Conservation (phyloP, 371 early-diverging fungal species). For the Mycotypha africana region DNA sequence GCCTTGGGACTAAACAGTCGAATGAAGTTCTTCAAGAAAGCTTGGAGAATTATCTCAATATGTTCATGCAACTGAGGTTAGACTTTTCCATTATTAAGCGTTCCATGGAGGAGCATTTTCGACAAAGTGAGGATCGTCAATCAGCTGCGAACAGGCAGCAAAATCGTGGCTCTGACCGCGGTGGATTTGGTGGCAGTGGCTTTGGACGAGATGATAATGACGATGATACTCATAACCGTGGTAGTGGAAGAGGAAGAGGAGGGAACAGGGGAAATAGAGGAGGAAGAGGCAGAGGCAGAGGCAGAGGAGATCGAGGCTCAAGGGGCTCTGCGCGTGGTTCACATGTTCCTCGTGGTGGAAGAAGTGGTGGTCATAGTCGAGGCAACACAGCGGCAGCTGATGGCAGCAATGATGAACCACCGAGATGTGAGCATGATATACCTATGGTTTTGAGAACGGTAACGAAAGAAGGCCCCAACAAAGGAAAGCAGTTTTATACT, state of each 20-base stretch:
- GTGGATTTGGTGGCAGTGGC: not conserved
- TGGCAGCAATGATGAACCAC: not conserved
- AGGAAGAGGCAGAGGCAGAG: conserved; percentile 8
- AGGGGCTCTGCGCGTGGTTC: not conserved
- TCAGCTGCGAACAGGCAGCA: too few relatives aligned
- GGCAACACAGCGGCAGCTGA: not conserved
- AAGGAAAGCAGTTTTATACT: conserved; percentile 47
- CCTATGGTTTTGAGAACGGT: conserved; percentile 35
- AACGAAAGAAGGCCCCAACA: conserved; percentile 57
- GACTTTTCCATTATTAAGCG: conserved; percentile 43
- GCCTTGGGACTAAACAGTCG: conserved; percentile 53
- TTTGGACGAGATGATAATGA: not conserved
- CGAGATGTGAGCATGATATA: conserved; percentile 35
- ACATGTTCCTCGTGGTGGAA: not conserved
- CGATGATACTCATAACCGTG: not conserved
- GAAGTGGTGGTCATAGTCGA: not conserved
- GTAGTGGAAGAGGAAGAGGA: not conserved
- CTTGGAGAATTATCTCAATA: conserved; percentile 57
- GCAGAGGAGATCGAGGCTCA: too few relatives aligned
- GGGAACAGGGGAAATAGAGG: not conserved
- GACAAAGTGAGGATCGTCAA: conserved; percentile 17
- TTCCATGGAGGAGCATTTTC: conserved; percentile 37
- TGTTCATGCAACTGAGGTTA: conserved; percentile 44
- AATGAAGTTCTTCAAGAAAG: conserved; percentile 56
- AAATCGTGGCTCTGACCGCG: not conserved